These are phyloP conservation scores for Zopfochytrium polystomum DNA, from an alignment of 371 early-diverging fungal genomes.

Conservation along the genomic window DNA sequence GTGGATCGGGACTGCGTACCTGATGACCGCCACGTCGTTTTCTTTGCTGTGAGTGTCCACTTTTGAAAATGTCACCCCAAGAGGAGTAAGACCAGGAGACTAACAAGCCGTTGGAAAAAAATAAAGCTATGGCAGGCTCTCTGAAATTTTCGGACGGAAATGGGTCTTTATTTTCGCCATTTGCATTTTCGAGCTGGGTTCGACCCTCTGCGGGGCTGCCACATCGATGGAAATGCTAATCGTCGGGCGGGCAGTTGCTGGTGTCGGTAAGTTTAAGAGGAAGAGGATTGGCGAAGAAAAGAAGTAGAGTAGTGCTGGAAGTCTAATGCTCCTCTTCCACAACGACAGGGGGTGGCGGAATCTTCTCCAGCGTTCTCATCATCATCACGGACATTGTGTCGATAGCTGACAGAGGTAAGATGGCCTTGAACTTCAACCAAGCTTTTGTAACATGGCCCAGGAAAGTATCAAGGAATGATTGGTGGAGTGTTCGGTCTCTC, in stretches of 20 bases:
- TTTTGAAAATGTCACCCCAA: too few species aligned
- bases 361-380: conserved; percentile 19
- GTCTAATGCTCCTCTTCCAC: too few species aligned
- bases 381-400: conserved; percentile 25
- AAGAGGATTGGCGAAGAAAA: too few species aligned
- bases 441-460: too few species aligned
- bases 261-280: too few species aligned
- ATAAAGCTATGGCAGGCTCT: too few species aligned
- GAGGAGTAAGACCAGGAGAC: too few species aligned
- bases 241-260: conserved; percentile 15
- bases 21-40: conserved; percentile 21
- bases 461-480: conserved; percentile 41
- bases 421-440: too few species aligned
- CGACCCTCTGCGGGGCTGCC: conserved; percentile 56
- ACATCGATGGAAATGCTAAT: conserved; percentile 43
- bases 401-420: conserved; percentile 41
- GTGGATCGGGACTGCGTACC: conserved; percentile 48
- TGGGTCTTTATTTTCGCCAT: conserved; percentile 54
- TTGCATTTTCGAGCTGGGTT: conserved; percentile 58
- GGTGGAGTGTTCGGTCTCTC: conserved; percentile 37
- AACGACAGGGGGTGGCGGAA: conserved; percentile 29
- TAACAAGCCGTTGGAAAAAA: too few species aligned
- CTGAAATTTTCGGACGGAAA: conserved; percentile 75
- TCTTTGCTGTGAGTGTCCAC: conserved; percentile 21
- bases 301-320: too few species aligned